phyloP scores from a whole-genome alignment of 2,329 filamentous ascomycete genomes.

The Fusarium haematococcum region DNA sequence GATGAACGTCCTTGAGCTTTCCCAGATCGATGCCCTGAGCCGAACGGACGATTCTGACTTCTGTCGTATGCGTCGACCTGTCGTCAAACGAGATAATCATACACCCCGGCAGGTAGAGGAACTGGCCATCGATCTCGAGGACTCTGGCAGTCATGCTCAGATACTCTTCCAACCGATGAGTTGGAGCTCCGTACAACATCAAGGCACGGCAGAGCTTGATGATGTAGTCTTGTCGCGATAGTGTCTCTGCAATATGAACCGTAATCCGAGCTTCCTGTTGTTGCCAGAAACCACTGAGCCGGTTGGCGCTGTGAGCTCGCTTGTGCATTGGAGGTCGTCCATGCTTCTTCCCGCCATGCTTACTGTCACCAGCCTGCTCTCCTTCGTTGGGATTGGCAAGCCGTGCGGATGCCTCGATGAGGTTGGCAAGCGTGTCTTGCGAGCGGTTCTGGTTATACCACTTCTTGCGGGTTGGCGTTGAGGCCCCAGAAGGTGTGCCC shows the following conservation, averaged over 20 bases:
- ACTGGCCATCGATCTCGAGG: conserved; percentile 87
- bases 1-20: conserved; percentile 70
- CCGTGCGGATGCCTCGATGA: conserved; percentile 59
- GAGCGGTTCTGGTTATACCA: conserved; percentile 63
- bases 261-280: conserved; percentile 61
- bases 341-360: conserved; percentile 47
- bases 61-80: conserved; percentile 71
- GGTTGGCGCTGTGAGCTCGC: conserved; percentile 51
- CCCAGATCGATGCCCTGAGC: conserved; percentile 70
- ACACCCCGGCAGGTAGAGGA: conserved; percentile 88
- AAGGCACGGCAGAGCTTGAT: conserved; percentile 85
- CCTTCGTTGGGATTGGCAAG: conserved; percentile 51
- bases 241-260: conserved; percentile 71
- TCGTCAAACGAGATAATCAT: conserved; percentile 95
- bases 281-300: conserved; percentile 54
- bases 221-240: conserved; percentile 84
- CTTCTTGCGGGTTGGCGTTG: conserved; percentile 56
- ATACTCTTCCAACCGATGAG: conserved; percentile 90
- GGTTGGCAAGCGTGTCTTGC: conserved; percentile 59
- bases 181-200: conserved; percentile 91
- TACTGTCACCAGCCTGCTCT: conserved; percentile 23
- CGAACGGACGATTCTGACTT: conserved; percentile 73
- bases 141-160: conserved; percentile 87
- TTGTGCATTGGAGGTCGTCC: conserved; percentile 48
- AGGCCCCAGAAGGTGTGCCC: conserved; percentile 51